phyloP scores from a whole-genome alignment of 495 filamentous ascomycete species.

The Annulohypoxylon moriforme region DNA sequence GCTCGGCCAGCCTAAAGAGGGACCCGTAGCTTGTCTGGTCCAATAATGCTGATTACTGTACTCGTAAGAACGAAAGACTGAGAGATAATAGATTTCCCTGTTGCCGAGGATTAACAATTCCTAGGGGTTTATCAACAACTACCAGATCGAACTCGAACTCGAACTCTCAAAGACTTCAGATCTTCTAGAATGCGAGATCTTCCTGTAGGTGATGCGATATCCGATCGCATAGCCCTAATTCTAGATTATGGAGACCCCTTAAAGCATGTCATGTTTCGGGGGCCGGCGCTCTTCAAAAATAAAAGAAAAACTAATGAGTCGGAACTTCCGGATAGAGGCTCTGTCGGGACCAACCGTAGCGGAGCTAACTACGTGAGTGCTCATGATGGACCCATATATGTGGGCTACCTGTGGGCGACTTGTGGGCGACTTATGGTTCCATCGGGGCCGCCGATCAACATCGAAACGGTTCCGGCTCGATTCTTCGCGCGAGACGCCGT shows the following conservation, averaged over 20 bases:
- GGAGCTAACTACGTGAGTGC: constrained; percentile 24
- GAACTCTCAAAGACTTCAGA: no score
- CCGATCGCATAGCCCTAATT: background rate
- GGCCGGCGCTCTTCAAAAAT: constrained; percentile 29
- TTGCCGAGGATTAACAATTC: background rate
- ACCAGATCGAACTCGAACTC: background rate
- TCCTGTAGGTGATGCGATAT: background rate
- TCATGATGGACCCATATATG: constrained; percentile 44
- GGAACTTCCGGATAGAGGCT: constrained; percentile 36
- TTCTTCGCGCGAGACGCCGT: constrained; percentile 40
- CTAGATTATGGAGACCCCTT: constrained; percentile 8
- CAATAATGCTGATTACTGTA: constrained; percentile 27
- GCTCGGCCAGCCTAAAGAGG: constrained; percentile 38
- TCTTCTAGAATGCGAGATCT: background rate
- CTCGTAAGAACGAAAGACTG: constrained; percentile 23
- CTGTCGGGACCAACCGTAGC: constrained; percentile 40
- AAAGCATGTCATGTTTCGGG: background rate
- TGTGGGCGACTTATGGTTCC: constrained; percentile 32
- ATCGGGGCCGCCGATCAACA: constrained; percentile 35
- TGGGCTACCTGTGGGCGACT: constrained; percentile 13
- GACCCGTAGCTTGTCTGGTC: constrained; percentile 7
- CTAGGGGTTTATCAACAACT: background rate
- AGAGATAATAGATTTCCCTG: background rate
- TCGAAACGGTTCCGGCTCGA: constrained; percentile 15
- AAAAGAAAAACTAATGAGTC: background rate